phyloP scores from a whole-genome alignment of 768 basidiomycete species.

The Boletus rufocinnamomeus region DNA sequence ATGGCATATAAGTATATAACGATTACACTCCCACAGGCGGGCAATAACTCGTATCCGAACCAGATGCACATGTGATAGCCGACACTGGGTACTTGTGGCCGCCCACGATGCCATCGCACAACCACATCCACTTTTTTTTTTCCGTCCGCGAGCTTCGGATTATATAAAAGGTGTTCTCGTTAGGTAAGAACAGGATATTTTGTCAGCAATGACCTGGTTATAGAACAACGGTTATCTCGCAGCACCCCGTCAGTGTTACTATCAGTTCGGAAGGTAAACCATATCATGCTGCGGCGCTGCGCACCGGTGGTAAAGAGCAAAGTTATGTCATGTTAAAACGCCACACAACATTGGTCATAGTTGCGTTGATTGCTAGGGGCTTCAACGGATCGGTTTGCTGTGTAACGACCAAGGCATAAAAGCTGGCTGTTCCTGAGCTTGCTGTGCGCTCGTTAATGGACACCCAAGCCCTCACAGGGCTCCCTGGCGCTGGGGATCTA shows the following conservation, averaged over 20 bases:
- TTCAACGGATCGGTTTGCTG: not conserved
- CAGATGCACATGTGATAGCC: no score
- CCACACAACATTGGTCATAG: no score
- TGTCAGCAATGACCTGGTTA: not conserved
- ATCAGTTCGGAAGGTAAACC: no score
- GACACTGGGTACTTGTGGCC: not conserved
- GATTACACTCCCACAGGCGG: not conserved
- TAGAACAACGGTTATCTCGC: no score
- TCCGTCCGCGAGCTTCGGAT: not conserved
- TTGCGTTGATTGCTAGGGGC: not conserved
- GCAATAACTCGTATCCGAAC: no score
- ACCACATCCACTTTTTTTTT: not conserved
- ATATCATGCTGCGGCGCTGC: not conserved
- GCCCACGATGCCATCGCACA: not conserved
- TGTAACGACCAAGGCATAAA: not conserved
- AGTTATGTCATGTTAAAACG: not conserved
- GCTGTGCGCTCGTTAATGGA: not conserved
- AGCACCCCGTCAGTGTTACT: no score
- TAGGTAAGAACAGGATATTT: not conserved
- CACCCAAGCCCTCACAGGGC: not conserved
- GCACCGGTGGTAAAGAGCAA: not conserved
- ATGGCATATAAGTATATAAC: not conserved
- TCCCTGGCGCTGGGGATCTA: conserved; percentile 11
- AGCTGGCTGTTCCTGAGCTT: not conserved
- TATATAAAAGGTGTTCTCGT: not conserved